Percentiles rank a stretch among this genome's conserved stretches.
These are phyloP conservation scores for Kodamaea derodonti DNA, from an alignment of 1,139 yeast species.

Conservation along the genomic window DNA sequence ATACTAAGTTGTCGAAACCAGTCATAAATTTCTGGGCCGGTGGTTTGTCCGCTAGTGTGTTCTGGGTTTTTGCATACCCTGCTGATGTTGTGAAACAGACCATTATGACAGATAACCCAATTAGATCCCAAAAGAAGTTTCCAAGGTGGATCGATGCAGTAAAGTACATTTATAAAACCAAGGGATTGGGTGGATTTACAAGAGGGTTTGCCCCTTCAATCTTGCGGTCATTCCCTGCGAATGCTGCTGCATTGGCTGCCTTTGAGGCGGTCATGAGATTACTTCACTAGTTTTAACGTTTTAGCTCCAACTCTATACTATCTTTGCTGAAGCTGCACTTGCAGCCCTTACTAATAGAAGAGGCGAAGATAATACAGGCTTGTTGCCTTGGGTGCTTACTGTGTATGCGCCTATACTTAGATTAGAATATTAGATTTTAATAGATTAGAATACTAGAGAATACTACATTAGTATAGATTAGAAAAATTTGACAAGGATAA, in stretches of 20 bases:
- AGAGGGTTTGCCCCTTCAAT: constrained; percentile 80
- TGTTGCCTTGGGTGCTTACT: too few species aligned
- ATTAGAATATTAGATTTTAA: too few species aligned
- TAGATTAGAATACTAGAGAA: too few species aligned
- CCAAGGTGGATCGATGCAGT: constrained; percentile 74
- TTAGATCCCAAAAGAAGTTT: constrained; percentile 57
- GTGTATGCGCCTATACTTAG: too few species aligned
- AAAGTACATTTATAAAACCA: constrained; percentile 54
- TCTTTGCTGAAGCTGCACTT: too few species aligned
- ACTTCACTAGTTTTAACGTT: constrained; percentile 44
- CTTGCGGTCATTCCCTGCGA: constrained; percentile 77
- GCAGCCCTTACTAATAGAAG: too few species aligned
- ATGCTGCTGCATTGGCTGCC: constrained; percentile 90
- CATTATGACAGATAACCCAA: constrained; percentile 75
- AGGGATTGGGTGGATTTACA: constrained; percentile 65
- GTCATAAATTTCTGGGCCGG: constrained; percentile 89
- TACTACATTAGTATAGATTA: too few species aligned
- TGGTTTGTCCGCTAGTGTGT: constrained; percentile 78
- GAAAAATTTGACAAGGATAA: too few species aligned
- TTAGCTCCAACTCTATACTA: too few species aligned
- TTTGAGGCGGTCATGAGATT: constrained; percentile 79
- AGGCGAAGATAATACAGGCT: too few species aligned
- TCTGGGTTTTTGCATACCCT: constrained; percentile 90
- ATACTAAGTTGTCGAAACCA: constrained; percentile 62
- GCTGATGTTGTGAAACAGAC: constrained; percentile 87